A percentile compares a stretch with the other conserved stretches of the same genome.
Evolutionary conservation across 768 basidiomycete species (phyloP).

Genomic region (Suillus bovinus): DNA sequence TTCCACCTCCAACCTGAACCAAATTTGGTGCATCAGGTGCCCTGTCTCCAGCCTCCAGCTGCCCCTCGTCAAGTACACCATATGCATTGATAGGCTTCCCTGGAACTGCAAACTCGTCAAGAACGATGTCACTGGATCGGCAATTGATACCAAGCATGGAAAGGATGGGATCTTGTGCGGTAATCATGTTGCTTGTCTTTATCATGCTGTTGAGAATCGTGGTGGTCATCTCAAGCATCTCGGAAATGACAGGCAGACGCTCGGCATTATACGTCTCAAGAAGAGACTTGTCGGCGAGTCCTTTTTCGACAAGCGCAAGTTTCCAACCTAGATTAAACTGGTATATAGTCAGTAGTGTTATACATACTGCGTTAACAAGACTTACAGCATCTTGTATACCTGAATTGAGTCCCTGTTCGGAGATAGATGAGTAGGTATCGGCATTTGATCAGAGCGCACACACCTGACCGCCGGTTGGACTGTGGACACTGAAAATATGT

Average conservation of each 20-base stretch:
- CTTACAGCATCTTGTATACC: constrained; percentile 41
- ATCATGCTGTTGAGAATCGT: constrained; percentile 13
- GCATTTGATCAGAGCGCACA: not conserved
- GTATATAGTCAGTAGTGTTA: not conserved
- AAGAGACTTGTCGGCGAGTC: constrained; percentile 22
- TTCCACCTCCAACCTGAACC: constrained; percentile 10
- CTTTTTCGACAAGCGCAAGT: constrained; percentile 26
- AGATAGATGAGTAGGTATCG: not conserved
- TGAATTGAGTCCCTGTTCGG: constrained; percentile 38
- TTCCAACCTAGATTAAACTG: constrained; percentile 29
- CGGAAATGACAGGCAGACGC: constrained; percentile 29
- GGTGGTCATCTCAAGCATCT: constrained; percentile 27
- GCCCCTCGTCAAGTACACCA: constrained; percentile 14
- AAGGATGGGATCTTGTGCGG: constrained; percentile 12
- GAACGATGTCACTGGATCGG: constrained; percentile 15
- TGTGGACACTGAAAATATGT: not conserved
- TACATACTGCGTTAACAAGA: not conserved
- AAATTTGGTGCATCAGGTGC: constrained; percentile 20
- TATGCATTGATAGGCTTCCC: constrained; percentile 8
- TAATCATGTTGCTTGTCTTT: constrained; percentile 7
- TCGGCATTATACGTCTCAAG: constrained; percentile 28
- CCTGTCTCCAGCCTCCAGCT: constrained; percentile 11
- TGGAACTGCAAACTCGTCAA: constrained; percentile 6
- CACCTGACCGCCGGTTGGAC: not conserved
- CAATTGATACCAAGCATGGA: constrained; percentile 35